Evolutionary conservation across 1,284 basidiomycete genomes (phyloP), one percentile per base, ranked within the genome.

Genomic region (Leccinum fuscescens): DNA sequence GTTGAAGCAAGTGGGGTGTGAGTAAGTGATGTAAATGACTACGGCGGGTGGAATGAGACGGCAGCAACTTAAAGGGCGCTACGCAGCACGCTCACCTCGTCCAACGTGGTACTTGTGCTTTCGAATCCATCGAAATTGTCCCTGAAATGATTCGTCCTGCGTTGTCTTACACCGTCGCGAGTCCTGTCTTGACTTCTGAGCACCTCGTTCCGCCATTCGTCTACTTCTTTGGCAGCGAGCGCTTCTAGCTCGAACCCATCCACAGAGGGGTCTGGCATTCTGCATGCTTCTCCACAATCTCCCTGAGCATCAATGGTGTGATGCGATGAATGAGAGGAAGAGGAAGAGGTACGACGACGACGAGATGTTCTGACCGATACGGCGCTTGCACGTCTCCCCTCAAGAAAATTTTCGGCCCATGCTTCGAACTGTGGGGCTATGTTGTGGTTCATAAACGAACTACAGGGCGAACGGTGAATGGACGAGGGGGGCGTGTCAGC

Each of bases 361-460:
- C 54, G 64, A 20, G 64, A 46, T 2, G 62, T 42, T 50, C 55
- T 53, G 4, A 76, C 69, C 1, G 70, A 60, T 22, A 72, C 67
- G 17, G 66, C 61, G 24, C 69, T 70, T 49, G 65, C 59, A 54
- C 77, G 70, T 15, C 81, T 77, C 22, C 72, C 71, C 15, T 77
- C 77, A 14, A 80, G 55, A 61, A 78, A 81, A 3, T 76, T 72
- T 62, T 82, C 80, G 2, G 77, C 79, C 84, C 82, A 86, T 64
- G 74, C 76, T 66, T 82, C 80, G 17, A 86, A 7, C 49, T 70
- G 78, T 0, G 85, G 85, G 35, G 84, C 84, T 55, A 86, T 77
- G 62, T 85, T 85, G 84, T 4, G 85, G 85, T 61, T 86, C 85
- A 56, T 84, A 86, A n/a, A 87, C 77, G 60, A 81, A 82, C 85